A percentile compares a stretch with the other conserved stretches of the same genome.
Evolutionary conservation across 75 land plant genomes (phyloP).

Genomic region (Pinus tabuliformis): DNA sequence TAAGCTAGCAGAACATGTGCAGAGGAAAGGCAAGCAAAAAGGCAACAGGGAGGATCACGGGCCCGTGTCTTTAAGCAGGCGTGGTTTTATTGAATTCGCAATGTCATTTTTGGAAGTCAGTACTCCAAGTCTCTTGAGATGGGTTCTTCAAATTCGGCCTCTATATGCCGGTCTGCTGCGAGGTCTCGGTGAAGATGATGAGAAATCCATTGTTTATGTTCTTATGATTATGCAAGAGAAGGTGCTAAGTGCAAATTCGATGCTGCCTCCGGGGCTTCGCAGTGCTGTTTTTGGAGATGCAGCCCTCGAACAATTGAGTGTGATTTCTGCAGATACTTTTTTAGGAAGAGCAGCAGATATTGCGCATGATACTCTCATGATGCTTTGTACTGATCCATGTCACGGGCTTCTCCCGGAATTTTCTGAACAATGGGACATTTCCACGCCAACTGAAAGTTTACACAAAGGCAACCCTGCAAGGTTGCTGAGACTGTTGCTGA

Average conservation of each 20-base stretch:
- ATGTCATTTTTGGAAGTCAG: conserved; percentile 89
- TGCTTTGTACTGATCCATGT: conserved; percentile 78
- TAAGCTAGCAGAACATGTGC: conserved; percentile 45
- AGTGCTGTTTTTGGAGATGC: conserved; percentile 92
- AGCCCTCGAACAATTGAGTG: conserved; percentile 75
- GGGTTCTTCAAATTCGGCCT: conserved; percentile 80
- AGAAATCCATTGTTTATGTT: conserved; percentile 53
- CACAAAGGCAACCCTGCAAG: conserved; percentile 76
- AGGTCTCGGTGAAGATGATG: conserved; percentile 77
- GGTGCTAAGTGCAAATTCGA: conserved; percentile 51
- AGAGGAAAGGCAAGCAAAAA: conserved; percentile 10
- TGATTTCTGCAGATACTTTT: conserved; percentile 48
- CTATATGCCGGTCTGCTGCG: conserved; percentile 75
- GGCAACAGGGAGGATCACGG: conserved; percentile 4
- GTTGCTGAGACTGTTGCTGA: conserved; percentile 70
- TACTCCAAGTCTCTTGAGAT: conserved; percentile 70
- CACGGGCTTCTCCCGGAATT: conserved; percentile 83
- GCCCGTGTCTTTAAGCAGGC: conserved; percentile 29
- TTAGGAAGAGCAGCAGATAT: conserved; percentile 39
- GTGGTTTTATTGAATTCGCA: conserved; percentile 78
- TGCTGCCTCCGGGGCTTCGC: conserved; percentile 70
- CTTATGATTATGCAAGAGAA: conserved; percentile 55
- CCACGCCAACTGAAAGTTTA: conserved; percentile 5
- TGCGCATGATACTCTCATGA: conserved; percentile 59
- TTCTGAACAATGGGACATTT: conserved; percentile 10